phyloP scores from a whole-genome alignment of 2,329 filamentous ascomycete species.

The Dendryphion nanum region DNA sequence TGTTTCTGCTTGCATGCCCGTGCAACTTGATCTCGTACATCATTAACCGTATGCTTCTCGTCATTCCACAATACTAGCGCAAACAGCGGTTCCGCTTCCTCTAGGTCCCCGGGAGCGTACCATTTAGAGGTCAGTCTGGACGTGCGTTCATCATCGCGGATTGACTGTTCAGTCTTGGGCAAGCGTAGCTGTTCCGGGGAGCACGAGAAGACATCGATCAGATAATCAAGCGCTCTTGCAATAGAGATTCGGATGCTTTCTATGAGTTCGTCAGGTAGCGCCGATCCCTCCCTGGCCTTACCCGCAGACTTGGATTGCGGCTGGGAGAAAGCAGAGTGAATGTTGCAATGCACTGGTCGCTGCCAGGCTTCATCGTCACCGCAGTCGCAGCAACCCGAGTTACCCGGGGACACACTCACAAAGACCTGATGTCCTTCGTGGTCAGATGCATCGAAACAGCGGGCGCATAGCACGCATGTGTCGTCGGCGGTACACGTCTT shows the following conservation, averaged over 20 bases:
- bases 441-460: conserved; percentile 93
- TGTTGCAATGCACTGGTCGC: conserved; percentile 83
- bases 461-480: conserved; percentile 90
- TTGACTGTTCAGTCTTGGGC: conserved; percentile 77
- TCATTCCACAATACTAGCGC: conserved; percentile 94
- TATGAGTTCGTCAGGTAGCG: conserved; percentile 71
- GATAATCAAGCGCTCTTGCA: conserved; percentile 81
- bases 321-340: conserved; percentile 66
- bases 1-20: conserved; percentile 76
- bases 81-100: conserved; percentile 69
- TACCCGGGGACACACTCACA: conserved; percentile 82
- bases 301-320: conserved; percentile 45
- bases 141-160: conserved; percentile 74
- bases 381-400: conserved; percentile 96
- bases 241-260: conserved; percentile 83
- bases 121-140: conserved; percentile 76
- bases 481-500: conserved; percentile 93
- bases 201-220: conserved; percentile 97
- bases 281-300: conserved; percentile 55
- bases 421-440: conserved; percentile 91
- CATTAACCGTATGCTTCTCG: conserved; percentile 93
- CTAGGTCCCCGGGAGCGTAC: conserved; percentile 61
- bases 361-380: conserved; percentile 95
- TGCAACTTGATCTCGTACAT: conserved; percentile 86
- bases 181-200: conserved; percentile 92